Evolutionary conservation across 1,284 basidiomycete genomes (phyloP), one percentile per base, ranked within the genome.

Genomic region (Cutaneotrichosporon cavernicola): DNA sequence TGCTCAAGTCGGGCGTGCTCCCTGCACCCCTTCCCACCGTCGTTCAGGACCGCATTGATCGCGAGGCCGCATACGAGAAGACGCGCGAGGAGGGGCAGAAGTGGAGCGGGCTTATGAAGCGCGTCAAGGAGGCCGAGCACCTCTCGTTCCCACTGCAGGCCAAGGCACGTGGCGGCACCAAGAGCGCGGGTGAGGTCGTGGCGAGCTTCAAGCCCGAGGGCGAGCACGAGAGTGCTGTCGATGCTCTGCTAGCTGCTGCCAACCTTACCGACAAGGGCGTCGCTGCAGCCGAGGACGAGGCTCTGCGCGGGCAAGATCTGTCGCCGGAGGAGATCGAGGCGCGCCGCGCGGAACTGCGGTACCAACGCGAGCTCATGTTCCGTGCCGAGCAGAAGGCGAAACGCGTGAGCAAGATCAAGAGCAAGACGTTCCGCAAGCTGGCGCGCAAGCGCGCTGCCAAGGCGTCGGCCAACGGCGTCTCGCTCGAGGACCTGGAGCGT

Each of bases 401-500:
- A 74, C 87, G 95, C 13, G 85, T 97, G 10, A 87, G 89, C 47
- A 98, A 97, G 82, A 98, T 99, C 82, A 98, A 99, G 84, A 91
- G 89, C 79, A 97, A 96, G 81, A 88, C 92, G 4, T 98, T 92
- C 77, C 85, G 94, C 46, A 89, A 90, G 71, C 85, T 98, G 56
- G 88, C 88, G 73, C 86, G 92, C 77, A 92, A 91, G 78, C 68
- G 89, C 88, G 79, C 85, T 83, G 69, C 89, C 86, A 73, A 86
- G 84, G 71, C 77, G 85, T 52, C 84, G 69, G 79, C 73, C 43
- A 69, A 72, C 9, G 75, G 72, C 22, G 31, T 69, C 14, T 38
- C 46, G 11, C 80, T 87, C 14, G 86, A 85, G 53, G 87, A 83
- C 63, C 67, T 80, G 61, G 76, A 79, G 61, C 67, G 72, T 26